Evolutionary conservation across 2,329 filamentous ascomycete genomes (phyloP).

Genomic region (Colletotrichum tanaceti): DNA sequence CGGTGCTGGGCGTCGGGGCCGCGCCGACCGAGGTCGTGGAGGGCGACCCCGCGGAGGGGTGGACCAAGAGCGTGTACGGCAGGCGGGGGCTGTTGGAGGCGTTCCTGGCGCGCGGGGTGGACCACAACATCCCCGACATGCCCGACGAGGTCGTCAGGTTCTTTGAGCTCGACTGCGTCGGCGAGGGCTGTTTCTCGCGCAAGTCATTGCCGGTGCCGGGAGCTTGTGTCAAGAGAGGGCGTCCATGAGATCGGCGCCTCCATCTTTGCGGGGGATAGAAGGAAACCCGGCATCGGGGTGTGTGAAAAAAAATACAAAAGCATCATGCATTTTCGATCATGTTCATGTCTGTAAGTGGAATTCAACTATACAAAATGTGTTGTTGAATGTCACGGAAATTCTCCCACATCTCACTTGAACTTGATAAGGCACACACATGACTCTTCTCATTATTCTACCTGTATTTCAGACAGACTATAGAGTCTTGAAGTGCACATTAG

Average conservation of each 20-base stretch:
- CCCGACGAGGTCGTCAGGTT: slow-evolving; percentile 41
- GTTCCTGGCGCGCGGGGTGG: slow-evolving; percentile 39
- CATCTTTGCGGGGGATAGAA: too few relatives aligned
- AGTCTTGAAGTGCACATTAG: too few relatives aligned
- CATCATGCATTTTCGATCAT: too few relatives aligned
- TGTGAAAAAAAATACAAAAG: too few relatives aligned
- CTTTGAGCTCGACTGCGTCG: slow-evolving; percentile 42
- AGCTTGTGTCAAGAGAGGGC: neutral
- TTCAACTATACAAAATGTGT: too few relatives aligned
- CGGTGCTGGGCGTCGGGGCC: slow-evolving; percentile 44
- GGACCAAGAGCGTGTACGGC: slow-evolving; percentile 43
- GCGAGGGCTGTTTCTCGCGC: slow-evolving; percentile 40
- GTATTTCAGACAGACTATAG: too few relatives aligned
- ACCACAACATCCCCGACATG: slow-evolving; percentile 41
- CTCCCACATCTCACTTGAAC: too few relatives aligned
- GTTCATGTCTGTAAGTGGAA: too few relatives aligned
- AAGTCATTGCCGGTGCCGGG: slow-evolving; percentile 26
- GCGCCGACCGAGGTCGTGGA: slow-evolving; percentile 30
- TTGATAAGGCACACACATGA: too few relatives aligned
- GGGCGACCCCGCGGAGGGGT: slow-evolving; percentile 27
- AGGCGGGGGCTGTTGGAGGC: slow-evolving; percentile 38
- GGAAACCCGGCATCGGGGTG: too few relatives aligned
- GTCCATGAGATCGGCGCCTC: neutral
- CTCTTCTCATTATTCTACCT: too few relatives aligned
- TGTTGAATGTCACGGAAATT: too few relatives aligned